Evolutionary conservation across 2,329 filamentous ascomycete genomes (phyloP).

Genomic region (Calonectria hawksworthii): DNA sequence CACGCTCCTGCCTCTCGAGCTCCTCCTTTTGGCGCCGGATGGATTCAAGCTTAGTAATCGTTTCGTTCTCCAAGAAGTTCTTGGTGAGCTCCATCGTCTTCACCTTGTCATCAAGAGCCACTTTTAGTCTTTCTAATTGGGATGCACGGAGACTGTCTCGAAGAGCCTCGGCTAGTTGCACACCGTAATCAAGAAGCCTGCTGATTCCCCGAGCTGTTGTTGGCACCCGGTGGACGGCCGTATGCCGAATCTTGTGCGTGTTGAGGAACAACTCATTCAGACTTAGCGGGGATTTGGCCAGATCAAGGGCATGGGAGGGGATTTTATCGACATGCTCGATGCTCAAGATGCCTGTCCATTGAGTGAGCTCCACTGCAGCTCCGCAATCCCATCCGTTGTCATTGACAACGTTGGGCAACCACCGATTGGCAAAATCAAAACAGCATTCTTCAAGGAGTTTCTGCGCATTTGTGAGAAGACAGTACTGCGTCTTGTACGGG

Average conservation of each 20-base stretch:
- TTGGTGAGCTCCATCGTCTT: slow-evolving; percentile 10
- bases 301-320: not conserved
- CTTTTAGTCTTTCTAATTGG: not conserved
- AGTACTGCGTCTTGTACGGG: slow-evolving; percentile 7
- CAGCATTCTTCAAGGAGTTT: slow-evolving; percentile 8
- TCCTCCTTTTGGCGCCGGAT: slow-evolving; percentile 10
- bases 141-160: not conserved
- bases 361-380: slow-evolving; percentile 7
- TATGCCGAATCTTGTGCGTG: slow-evolving; percentile 2
- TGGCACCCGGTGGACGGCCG: slow-evolving; percentile 9
- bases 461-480: slow-evolving; percentile 1
- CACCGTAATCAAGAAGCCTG: not conserved
- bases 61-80: slow-evolving; percentile 9
- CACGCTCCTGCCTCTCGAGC: slow-evolving; percentile 2
- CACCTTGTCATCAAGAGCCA: not conserved
- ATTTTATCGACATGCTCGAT: not conserved
- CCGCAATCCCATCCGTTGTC: slow-evolving; percentile 4
- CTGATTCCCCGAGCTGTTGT: slow-evolving; percentile 6
- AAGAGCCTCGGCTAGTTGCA: not conserved
- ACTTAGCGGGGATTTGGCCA: not conserved
- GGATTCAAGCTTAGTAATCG: not conserved
- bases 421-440: slow-evolving; percentile 12
- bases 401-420: not conserved
- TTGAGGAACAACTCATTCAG: not conserved
- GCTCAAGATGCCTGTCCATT: slow-evolving; percentile 7